phyloP scores from a whole-genome alignment of 2,329 filamentous ascomycete species.

The Calonectria hongkongensis region DNA sequence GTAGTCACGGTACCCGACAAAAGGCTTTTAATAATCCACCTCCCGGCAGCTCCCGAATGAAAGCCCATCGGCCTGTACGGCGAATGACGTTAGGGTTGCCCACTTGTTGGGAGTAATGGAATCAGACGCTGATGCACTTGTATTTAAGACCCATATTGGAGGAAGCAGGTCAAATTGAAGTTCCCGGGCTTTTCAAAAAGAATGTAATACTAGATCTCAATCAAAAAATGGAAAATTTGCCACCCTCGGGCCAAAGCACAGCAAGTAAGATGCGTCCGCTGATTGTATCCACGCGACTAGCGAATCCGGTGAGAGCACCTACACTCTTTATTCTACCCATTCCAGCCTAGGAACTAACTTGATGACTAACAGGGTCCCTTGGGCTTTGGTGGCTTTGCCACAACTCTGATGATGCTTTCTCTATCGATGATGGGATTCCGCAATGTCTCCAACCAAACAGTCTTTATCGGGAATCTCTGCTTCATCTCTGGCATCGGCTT shows the following conservation, averaged over 20 bases:
- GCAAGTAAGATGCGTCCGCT: neutral
- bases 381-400: constrained; percentile 63
- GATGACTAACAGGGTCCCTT: constrained; percentile 3
- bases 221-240: neutral
- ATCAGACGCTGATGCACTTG: neutral
- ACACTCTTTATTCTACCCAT: neutral
- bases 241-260: neutral
- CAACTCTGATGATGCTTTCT: constrained; percentile 72
- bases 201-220: neutral
- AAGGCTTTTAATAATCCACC: too few species aligned
- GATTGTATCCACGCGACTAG: neutral
- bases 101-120: neutral
- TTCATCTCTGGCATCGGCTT: constrained; percentile 70
- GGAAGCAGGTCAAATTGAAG: neutral
- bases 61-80: neutral
- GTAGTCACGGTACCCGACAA: too few species aligned
- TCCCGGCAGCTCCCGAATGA: neutral
- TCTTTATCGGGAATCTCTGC: constrained; percentile 74
- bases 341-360: neutral
- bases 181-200: neutral
- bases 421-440: constrained; percentile 74
- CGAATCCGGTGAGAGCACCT: neutral
- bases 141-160: neutral
- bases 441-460: constrained; percentile 69
- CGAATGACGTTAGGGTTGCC: neutral